phyloP scores from a whole-genome alignment of 331 rosid genomes.

The Acacia concinna region DNA sequence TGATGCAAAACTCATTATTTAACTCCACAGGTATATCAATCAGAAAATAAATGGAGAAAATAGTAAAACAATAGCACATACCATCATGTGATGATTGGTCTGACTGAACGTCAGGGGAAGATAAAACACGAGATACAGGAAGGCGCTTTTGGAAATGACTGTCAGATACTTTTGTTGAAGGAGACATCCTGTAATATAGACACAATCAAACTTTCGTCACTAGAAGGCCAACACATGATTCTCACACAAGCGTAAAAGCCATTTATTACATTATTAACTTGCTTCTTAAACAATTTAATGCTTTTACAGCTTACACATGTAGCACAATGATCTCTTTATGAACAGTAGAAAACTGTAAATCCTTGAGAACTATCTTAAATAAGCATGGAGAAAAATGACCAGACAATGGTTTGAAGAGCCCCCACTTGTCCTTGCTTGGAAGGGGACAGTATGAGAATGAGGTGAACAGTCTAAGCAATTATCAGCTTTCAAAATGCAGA shows the following conservation, averaged over 20 bases:
- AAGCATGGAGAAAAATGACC: background rate
- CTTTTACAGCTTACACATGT: background rate
- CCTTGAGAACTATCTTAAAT: background rate
- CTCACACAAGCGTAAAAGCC: background rate
- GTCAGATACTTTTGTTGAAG: slow-evolving; percentile 49
- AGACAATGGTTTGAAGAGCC: background rate
- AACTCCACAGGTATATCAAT: background rate
- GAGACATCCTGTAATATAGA: slow-evolving; percentile 41
- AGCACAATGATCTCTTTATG: background rate
- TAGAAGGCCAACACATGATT: background rate
- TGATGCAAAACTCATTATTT: slow-evolving; percentile 14
- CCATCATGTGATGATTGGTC: slow-evolving; percentile 56
- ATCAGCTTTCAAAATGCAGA: background rate
- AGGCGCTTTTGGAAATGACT: slow-evolving; percentile 48
- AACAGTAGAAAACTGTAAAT: background rate
- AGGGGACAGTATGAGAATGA: background rate
- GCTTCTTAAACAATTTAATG: background rate
- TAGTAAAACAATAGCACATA: slow-evolving; percentile 25
- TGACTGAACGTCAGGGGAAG: slow-evolving; percentile 59
- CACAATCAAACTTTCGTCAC: background rate
- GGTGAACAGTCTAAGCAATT: background rate
- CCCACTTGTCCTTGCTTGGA: background rate
- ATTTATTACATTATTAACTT: background rate
- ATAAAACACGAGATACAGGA: slow-evolving; percentile 49
- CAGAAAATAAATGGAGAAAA: background rate